Conservation (phyloP, 192 early-diverging fungal species). For the Podila minutissima region DNA sequence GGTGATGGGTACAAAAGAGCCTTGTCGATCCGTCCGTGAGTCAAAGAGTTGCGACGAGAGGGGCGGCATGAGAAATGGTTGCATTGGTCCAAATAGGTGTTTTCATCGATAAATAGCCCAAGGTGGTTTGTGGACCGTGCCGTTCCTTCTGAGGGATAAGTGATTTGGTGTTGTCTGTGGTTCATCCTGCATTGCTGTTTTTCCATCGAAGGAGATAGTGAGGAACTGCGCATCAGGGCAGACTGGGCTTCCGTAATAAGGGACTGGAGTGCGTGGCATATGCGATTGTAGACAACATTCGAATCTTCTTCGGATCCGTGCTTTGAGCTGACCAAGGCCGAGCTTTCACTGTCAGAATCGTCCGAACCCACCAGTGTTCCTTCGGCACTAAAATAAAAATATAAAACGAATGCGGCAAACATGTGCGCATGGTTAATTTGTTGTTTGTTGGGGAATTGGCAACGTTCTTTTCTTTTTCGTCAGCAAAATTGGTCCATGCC, state of each 20-base stretch:
- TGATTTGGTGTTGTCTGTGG: slow-evolving; percentile 4
- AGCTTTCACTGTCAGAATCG: slow-evolving; percentile 25
- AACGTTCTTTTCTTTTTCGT: not conserved
- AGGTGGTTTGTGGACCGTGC: not conserved
- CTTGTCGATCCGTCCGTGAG: not conserved
- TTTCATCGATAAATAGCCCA: not conserved
- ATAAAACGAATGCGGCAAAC: not conserved
- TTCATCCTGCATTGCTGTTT: slow-evolving; percentile 1
- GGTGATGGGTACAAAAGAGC: not conserved
- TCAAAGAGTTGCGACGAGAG: not conserved
- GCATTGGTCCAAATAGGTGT: not conserved
- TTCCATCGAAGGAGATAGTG: not conserved
- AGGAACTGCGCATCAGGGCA: slow-evolving; percentile 14
- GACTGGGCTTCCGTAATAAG: slow-evolving; percentile 37
- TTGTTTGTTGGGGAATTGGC: not conserved
- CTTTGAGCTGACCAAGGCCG: slow-evolving; percentile 25
- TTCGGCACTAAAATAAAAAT: slow-evolving; percentile 25
- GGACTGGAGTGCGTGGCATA: slow-evolving; percentile 36
- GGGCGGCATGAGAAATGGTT: not conserved
- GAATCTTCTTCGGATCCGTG: slow-evolving; percentile 35
- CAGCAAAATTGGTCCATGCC: no score
- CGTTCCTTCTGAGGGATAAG: not conserved
- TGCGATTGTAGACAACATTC: slow-evolving; percentile 41
- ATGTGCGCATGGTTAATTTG: not conserved
- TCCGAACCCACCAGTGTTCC: slow-evolving; percentile 42